Percentiles rank a stretch among this genome's conserved stretches.
phyloP scores from a whole-genome alignment of 495 filamentous ascomycete species.

The Xylaria intraflava region DNA sequence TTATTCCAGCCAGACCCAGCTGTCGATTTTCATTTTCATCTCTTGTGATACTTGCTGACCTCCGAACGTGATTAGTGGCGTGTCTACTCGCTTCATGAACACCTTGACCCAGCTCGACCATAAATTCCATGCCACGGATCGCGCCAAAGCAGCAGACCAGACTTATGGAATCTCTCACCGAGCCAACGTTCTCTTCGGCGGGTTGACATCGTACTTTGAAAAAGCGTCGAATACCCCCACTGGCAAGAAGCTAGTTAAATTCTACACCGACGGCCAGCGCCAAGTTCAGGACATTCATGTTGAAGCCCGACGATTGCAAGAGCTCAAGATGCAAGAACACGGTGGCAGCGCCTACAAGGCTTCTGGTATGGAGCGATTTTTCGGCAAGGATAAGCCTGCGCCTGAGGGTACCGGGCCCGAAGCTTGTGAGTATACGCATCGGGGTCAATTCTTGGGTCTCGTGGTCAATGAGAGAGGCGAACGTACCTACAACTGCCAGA shows the following conservation, averaged over 20 bases:
- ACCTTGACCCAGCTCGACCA: constrained; percentile 70
- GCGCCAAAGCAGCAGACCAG: constrained; percentile 66
- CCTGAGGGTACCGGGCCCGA: constrained; percentile 18
- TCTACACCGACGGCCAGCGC: constrained; percentile 74
- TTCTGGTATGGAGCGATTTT: constrained; percentile 38
- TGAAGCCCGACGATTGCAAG: constrained; percentile 80
- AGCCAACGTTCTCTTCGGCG: constrained; percentile 56
- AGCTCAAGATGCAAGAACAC: constrained; percentile 70
- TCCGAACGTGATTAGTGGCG: constrained; percentile 35
- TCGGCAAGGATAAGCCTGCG: constrained; percentile 39
- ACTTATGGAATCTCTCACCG: constrained; percentile 66
- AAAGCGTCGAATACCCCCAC: constrained; percentile 80
- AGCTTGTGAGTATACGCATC: constrained; percentile 18
- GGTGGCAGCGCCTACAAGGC: constrained; percentile 44
- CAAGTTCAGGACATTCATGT: constrained; percentile 88
- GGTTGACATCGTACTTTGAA: constrained; percentile 80
- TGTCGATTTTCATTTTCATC: too few relatives aligned
- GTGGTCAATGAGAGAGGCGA: background rate
- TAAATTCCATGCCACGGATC: constrained; percentile 74
- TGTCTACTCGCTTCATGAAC: constrained; percentile 66
- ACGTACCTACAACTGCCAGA: background rate
- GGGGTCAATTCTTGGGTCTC: background rate
- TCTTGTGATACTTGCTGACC: background rate
- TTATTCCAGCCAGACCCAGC: background rate
- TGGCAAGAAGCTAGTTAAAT: constrained; percentile 74